Evolutionary conservation across 1,139 yeast genomes (phyloP).

Genomic region (Magnusiomyces fungicola): DNA sequence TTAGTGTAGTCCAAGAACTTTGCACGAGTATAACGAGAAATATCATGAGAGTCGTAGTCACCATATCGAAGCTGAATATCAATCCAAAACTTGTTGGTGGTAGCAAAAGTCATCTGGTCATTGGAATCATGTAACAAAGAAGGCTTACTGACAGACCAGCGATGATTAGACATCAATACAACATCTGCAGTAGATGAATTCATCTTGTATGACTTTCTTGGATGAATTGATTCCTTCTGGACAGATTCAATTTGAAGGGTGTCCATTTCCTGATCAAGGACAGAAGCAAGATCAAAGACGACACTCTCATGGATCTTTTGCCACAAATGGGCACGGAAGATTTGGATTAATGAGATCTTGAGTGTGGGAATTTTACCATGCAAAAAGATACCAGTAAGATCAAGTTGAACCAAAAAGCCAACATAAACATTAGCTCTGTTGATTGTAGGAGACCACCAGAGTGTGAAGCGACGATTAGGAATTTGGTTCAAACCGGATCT

Average conservation of each 20-base stretch:
- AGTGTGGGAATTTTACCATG: constrained; percentile 98
- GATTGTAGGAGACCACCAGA: constrained; percentile 99
- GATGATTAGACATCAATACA: constrained; percentile 62
- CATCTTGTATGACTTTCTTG: constrained; percentile 96
- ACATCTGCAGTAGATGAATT: constrained; percentile 93
- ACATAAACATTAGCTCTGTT: constrained; percentile 97
- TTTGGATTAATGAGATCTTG: constrained; percentile 90
- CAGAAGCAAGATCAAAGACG: constrained; percentile 89
- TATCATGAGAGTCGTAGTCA: constrained; percentile 96
- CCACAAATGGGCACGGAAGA: constrained; percentile 97
- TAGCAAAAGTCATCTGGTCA: constrained; percentile 35
- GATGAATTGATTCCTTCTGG: constrained; percentile 89
- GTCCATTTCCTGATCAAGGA: constrained; percentile 80
- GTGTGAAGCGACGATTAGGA: constrained; percentile 92
- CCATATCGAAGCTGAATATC: constrained; percentile 95
- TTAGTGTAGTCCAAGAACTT: constrained; percentile 89
- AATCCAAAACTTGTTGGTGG: constrained; percentile 80
- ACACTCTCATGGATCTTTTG: constrained; percentile 96
- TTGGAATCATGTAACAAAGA: constrained; percentile 51
- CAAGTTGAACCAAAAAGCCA: constrained; percentile 93
- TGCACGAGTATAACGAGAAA: constrained; percentile 87
- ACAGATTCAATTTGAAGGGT: constrained; percentile 78
- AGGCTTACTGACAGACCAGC: constrained; percentile 83
- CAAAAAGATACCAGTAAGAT: constrained; percentile 89
- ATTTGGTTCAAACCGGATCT: constrained; percentile 95